Evolutionary conservation across 495 filamentous ascomycete genomes (phyloP).

Genomic region (Lindgomyces ingoldianus): DNA sequence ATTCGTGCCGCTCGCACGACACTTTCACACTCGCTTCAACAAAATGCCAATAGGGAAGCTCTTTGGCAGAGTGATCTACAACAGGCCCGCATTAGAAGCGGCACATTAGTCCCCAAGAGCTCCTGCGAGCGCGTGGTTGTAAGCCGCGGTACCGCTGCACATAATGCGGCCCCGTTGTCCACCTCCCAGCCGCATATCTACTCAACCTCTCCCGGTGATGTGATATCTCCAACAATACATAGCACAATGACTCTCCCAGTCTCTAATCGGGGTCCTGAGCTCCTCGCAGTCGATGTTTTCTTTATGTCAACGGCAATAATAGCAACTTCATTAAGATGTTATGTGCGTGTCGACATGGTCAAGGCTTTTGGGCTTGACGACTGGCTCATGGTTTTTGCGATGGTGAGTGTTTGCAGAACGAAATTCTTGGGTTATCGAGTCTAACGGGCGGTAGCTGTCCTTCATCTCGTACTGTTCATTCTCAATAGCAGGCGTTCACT

Average conservation of each 20-base stretch:
- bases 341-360: slow-evolving; percentile 24
- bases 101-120: too few species aligned
- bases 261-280: slow-evolving; percentile 20
- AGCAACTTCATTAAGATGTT: slow-evolving; percentile 21
- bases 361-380: slow-evolving; percentile 28
- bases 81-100: too few species aligned
- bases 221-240: background rate
- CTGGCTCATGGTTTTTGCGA: slow-evolving; percentile 21
- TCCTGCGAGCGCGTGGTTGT: too few species aligned
- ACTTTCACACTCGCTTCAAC: too few species aligned
- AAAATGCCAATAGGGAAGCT: too few species aligned
- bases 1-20: too few species aligned
- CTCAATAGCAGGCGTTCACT: slow-evolving; percentile 18
- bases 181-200: too few species aligned
- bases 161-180: too few species aligned
- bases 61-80: too few species aligned
- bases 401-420: background rate
- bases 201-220: background rate
- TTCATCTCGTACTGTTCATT: slow-evolving; percentile 15
- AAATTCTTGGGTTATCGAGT: background rate
- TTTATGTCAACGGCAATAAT: slow-evolving; percentile 14
- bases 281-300: slow-evolving; percentile 22
- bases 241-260: slow-evolving; percentile 1
- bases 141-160: too few species aligned
- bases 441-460: background rate